Percentiles rank a stretch among this genome's conserved stretches.
These are phyloP conservation scores for Cymodocea nodosa DNA, from an alignment of 116 monocot genomes.

Conservation along the genomic window DNA sequence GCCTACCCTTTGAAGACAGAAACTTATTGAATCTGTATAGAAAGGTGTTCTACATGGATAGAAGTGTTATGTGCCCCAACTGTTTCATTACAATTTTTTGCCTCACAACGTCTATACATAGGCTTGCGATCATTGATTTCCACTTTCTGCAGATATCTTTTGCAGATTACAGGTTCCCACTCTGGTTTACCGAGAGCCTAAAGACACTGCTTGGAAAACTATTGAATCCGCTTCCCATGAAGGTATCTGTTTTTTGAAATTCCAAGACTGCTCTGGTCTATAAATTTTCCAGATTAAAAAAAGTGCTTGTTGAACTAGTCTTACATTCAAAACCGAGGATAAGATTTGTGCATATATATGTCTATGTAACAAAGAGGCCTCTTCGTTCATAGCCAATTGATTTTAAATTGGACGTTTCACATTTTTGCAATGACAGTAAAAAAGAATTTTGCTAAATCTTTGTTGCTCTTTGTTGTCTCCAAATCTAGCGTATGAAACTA, in stretches of 20 bases:
- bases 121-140: neutral
- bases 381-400: no score
- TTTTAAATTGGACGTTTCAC: neutral
- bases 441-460: no score
- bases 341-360: no score
- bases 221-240: constrained; percentile 34
- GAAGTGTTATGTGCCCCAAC: no score
- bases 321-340: no score
- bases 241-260: constrained; percentile 10
- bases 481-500: constrained; percentile 37
- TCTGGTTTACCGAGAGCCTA: constrained; percentile 43
- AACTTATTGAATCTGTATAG: constrained; percentile 38
- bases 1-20: constrained; percentile 45
- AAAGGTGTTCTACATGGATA: constrained; percentile 22
- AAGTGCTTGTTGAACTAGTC: no score
- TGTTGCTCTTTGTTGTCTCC: no score
- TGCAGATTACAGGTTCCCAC: constrained; percentile 38
- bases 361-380: no score
- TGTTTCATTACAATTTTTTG: neutral
- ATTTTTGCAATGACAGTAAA: neutral
- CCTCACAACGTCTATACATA: neutral
- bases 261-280: no score
- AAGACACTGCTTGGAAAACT: constrained; percentile 34
- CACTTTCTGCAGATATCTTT: constrained; percentile 25
- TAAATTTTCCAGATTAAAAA: no score